These are phyloP conservation scores for Yamadazyma blattariae DNA, from an alignment of 1,139 yeast species.

Conservation along the genomic window DNA sequence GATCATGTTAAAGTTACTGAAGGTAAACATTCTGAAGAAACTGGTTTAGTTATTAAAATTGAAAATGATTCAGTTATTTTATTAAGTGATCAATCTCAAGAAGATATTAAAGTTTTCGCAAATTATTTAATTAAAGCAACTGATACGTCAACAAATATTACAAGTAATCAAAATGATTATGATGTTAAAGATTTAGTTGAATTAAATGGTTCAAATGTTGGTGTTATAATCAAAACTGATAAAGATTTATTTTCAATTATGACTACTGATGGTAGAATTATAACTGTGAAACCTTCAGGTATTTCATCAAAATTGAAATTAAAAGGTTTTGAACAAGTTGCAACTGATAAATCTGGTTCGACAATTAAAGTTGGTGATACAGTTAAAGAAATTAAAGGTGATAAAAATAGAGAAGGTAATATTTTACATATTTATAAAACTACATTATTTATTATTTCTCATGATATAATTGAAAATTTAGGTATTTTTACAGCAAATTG, in stretches of 20 bases:
- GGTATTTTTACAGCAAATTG: constrained; percentile 87
- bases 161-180: constrained; percentile 57
- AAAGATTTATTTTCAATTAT: constrained; percentile 81
- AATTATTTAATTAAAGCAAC: constrained; percentile 80
- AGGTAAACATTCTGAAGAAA: constrained; percentile 90
- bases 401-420: constrained; percentile 74
- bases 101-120: constrained; percentile 89
- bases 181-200: constrained; percentile 90
- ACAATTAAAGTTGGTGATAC: constrained; percentile 90
- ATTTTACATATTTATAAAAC: constrained; percentile 84
- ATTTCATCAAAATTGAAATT: constrained; percentile 71
- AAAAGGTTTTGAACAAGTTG: constrained; percentile 68
- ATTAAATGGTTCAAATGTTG: constrained; percentile 81
- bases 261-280: constrained; percentile 76
- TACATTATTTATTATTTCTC: constrained; percentile 73
- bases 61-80: constrained; percentile 84
- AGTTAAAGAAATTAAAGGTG: constrained; percentile 70
- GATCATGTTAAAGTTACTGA: constrained; percentile 92
- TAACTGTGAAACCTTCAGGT: constrained; percentile 72
- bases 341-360: constrained; percentile 83
- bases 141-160: constrained; percentile 53
- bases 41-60: constrained; percentile 87
- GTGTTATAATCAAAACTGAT: constrained; percentile 87
- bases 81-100: constrained; percentile 82
- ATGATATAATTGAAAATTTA: constrained; percentile 75